Percentiles rank a stretch among this genome's conserved stretches.
These are phyloP conservation scores for Globisporangium spinosum DNA, from an alignment of 352 stramenopile genomes.

Conservation along the genomic window DNA sequence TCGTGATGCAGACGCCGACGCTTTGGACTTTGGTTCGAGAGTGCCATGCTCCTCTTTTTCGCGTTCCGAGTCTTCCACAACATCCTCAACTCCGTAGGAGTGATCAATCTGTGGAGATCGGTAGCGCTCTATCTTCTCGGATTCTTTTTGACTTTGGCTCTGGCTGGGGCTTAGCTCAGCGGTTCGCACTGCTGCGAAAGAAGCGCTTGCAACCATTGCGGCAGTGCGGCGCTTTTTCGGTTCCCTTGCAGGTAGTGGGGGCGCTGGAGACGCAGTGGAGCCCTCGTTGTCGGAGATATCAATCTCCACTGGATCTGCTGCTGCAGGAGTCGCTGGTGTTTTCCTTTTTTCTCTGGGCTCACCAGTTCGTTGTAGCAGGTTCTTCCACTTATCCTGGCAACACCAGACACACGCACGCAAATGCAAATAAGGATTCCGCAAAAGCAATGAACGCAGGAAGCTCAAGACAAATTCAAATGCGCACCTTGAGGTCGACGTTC, in stretches of 20 bases:
- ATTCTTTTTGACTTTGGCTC: neutral
- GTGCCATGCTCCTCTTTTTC: neutral
- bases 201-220: constrained; percentile 4
- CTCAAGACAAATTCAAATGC: neutral
- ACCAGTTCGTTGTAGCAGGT: constrained; percentile 21
- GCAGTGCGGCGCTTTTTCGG: constrained; percentile 4
- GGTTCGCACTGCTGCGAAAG: constrained; percentile 6
- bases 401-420: neutral
- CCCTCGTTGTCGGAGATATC: constrained; percentile 4
- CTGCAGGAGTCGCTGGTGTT: neutral
- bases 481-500: constrained; percentile 66
- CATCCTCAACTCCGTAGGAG: constrained; percentile 5
- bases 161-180: constrained; percentile 9
- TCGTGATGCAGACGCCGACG: neutral
- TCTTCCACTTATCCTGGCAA: constrained; percentile 48
- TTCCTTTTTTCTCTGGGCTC: neutral
- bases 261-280: neutral
- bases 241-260: neutral
- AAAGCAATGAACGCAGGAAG: neutral
- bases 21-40: neutral
- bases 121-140: neutral
- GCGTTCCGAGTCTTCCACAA: neutral
- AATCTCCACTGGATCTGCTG: neutral
- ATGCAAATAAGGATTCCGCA: neutral
- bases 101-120: constrained; percentile 1